Percentiles rank a stretch among this genome's conserved stretches.
These are phyloP conservation scores for Clonostachys byssicola DNA, from an alignment of 2,329 filamentous ascomycete genomes.

Conservation along the genomic window DNA sequence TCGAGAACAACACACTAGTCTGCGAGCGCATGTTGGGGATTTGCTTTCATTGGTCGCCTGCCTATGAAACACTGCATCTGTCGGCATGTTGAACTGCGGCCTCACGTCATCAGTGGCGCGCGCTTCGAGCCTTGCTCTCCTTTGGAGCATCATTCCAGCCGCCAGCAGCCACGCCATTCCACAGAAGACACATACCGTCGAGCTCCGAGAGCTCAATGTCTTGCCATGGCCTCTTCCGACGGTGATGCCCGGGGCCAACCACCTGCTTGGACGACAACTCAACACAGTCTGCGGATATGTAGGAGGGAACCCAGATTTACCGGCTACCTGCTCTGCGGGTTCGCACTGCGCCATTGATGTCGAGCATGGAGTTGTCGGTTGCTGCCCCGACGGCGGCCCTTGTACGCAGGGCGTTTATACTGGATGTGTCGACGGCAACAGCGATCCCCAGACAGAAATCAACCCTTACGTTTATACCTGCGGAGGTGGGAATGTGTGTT, in stretches of 20 bases:
- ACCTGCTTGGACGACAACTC: slow-evolving; percentile 32
- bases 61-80: too few species aligned
- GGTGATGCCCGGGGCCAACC: not conserved
- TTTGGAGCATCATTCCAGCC: too few species aligned
- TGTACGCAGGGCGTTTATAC: slow-evolving; percentile 55
- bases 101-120: too few species aligned
- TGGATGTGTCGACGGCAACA: slow-evolving; percentile 49
- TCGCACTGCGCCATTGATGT: slow-evolving; percentile 54
- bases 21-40: too few species aligned
- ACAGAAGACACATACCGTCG: slow-evolving; percentile 30
- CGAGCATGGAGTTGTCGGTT: slow-evolving; percentile 44
- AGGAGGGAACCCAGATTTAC: slow-evolving; percentile 42
- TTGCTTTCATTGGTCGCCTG: too few species aligned
- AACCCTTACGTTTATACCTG: slow-evolving; percentile 57
- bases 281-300: slow-evolving; percentile 58
- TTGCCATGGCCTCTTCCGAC: slow-evolving; percentile 26
- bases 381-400: slow-evolving; percentile 45
- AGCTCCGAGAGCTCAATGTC: slow-evolving; percentile 29
- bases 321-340: slow-evolving; percentile 52
- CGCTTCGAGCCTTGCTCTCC: too few species aligned
- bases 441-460: slow-evolving; percentile 40
- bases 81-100: too few species aligned
- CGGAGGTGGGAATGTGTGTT: slow-evolving; percentile 45
- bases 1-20: too few species aligned
- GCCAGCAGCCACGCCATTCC: slow-evolving; percentile 29